phyloP scores from a whole-genome alignment of 1,284 basidiomycete genomes.

The Melanopsichium pennsylvanicum region DNA sequence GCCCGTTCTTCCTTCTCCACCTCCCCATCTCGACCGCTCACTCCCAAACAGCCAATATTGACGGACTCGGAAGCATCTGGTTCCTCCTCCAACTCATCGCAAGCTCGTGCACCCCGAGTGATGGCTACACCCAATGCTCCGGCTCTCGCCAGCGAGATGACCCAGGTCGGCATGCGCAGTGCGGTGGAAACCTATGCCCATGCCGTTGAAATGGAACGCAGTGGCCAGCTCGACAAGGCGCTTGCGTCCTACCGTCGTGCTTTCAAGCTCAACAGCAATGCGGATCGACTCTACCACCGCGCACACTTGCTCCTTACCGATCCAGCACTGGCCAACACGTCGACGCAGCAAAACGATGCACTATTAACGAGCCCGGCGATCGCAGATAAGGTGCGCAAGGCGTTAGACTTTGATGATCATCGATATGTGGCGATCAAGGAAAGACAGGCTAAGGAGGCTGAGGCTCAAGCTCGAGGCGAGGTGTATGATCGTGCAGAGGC shows the following conservation, averaged over 20 bases:
- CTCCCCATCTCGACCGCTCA: constrained; percentile 1
- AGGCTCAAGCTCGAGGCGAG: constrained; percentile 27
- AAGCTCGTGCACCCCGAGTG: constrained; percentile 10
- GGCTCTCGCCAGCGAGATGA: constrained; percentile 21
- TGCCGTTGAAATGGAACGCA: constrained; percentile 54
- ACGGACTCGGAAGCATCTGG: constrained; percentile 1
- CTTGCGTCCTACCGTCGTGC: constrained; percentile 50
- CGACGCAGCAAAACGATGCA: constrained; percentile 29
- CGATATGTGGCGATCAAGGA: constrained; percentile 46
- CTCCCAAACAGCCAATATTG: not conserved
- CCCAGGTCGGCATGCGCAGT: constrained; percentile 33
- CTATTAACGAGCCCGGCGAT: constrained; percentile 44
- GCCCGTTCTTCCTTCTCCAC: constrained; percentile 13
- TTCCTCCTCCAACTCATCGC: constrained; percentile 1
- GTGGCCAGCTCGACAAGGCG: constrained; percentile 49
- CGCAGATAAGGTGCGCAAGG: constrained; percentile 46
- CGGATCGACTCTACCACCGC: constrained; percentile 54
- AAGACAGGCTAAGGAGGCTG: constrained; percentile 24
- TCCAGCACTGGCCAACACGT: constrained; percentile 20
- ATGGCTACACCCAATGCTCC: constrained; percentile 28
- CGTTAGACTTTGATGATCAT: constrained; percentile 50
- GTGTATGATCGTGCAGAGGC: not conserved
- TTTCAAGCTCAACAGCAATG: constrained; percentile 51
- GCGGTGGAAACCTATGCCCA: constrained; percentile 49
- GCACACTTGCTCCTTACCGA: constrained; percentile 47